Conservation (phyloP, 352 stramenopile genomes). For the Globisporangium nagaii region DNA sequence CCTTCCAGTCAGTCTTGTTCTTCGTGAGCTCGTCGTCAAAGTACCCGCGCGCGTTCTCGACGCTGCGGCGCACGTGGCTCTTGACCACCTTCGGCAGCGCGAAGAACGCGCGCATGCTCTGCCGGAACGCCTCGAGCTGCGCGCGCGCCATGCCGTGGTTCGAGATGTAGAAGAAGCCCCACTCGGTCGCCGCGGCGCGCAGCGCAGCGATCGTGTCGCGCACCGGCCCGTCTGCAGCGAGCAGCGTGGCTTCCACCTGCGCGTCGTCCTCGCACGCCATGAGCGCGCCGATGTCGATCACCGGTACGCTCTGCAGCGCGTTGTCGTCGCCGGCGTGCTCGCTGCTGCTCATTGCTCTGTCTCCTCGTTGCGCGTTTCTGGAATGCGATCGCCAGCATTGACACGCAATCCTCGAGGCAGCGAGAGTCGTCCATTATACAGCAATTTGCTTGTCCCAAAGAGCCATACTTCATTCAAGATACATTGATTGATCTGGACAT, state of each 20-base stretch:
- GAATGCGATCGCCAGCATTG: neutral
- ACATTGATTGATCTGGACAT: too few species aligned
- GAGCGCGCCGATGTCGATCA: conserved; percentile 45
- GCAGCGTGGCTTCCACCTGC: conserved; percentile 25
- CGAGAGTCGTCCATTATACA: too few species aligned
- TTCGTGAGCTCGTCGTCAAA: conserved; percentile 95
- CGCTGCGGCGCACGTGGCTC: conserved; percentile 51
- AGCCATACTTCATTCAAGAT: too few species aligned
- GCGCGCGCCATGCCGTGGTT: conserved; percentile 65
- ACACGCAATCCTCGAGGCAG: too few species aligned
- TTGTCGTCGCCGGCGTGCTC: neutral
- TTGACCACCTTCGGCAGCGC: conserved; percentile 54
- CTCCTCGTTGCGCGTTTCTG: neutral
- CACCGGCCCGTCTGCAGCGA: conserved; percentile 10
- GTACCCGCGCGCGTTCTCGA: conserved; percentile 86
- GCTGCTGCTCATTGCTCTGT: neutral
- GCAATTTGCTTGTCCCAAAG: too few species aligned
- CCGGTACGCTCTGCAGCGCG: conserved; percentile 20
- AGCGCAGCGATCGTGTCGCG: conserved; percentile 33
- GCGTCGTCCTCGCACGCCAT: conserved; percentile 30
- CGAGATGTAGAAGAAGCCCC: conserved; percentile 92
- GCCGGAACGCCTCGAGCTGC: conserved; percentile 64
- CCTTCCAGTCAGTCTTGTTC: conserved; percentile 91
- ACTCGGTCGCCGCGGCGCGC: conserved; percentile 59
- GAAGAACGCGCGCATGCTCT: conserved; percentile 82